Percentiles rank a stretch among this genome's conserved stretches.
Evolutionary conservation across 108 stramenopile genomes (phyloP).

Genomic region (Chaetoceros muelleri): DNA sequence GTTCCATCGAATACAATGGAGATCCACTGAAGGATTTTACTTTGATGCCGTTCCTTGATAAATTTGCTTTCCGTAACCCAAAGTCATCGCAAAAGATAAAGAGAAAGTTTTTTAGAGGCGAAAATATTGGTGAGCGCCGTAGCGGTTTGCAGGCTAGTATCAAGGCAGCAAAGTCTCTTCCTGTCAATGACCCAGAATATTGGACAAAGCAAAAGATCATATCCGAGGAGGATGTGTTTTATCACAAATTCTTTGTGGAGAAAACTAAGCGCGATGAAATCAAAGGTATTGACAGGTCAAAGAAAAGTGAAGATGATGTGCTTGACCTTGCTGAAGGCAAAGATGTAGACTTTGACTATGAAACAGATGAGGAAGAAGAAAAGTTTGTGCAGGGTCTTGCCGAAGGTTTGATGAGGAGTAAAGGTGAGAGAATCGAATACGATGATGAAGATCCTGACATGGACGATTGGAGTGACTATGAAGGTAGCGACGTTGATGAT

Average conservation of each 20-base stretch:
- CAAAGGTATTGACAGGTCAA: conserved; percentile 51
- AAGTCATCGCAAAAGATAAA: conserved; percentile 49
- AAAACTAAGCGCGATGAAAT: conserved; percentile 72
- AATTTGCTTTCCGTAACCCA: conserved; percentile 98
- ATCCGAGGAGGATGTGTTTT: conserved; percentile 81
- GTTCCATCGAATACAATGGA: conserved; percentile 68
- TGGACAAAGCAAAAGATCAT: conserved; percentile 34
- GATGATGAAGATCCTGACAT: conserved; percentile 92
- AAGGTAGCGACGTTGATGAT: conserved; percentile 39
- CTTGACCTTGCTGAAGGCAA: conserved; percentile 33
- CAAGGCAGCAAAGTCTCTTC: conserved; percentile 20
- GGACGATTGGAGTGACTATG: conserved; percentile 80
- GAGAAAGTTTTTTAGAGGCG: conserved; percentile 24
- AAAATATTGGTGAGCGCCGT: conserved; percentile 45
- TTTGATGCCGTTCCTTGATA: conserved; percentile 87
- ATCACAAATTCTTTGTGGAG: conserved; percentile 85
- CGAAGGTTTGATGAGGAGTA: conserved; percentile 71
- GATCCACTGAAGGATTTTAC: conserved; percentile 95
- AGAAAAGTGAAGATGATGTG: conserved; percentile 41
- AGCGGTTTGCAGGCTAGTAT: conserved; percentile 22
- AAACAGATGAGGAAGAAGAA: conserved; percentile 76
- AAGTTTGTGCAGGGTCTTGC: conserved; percentile 86
- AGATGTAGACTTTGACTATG: conserved; percentile 36
- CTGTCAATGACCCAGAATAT: conserved; percentile 76
- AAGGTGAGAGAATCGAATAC: conserved; percentile 47